These are phyloP conservation scores for Quercus phellos DNA, from an alignment of 331 rosid species.

Conservation along the genomic window DNA sequence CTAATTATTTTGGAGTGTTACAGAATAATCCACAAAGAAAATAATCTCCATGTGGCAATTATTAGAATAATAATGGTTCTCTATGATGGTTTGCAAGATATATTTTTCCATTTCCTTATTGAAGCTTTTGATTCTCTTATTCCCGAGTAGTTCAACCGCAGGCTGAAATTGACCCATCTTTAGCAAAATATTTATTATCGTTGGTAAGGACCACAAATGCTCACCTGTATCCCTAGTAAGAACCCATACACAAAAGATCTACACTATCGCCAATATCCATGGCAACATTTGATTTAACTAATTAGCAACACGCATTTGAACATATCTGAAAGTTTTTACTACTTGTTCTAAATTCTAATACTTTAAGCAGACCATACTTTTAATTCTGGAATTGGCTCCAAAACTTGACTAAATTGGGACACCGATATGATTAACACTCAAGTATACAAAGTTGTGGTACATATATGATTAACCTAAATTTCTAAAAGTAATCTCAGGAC, in stretches of 20 bases:
- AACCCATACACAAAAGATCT: neutral
- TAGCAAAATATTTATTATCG: conserved; percentile 13
- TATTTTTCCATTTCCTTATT: neutral
- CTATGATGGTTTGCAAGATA: too few relatives aligned
- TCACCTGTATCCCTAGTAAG: neutral
- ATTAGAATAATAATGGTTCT: too few relatives aligned
- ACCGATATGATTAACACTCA: too few relatives aligned
- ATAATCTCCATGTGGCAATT: too few relatives aligned
- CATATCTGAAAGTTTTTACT: too few relatives aligned
- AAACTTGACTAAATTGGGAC: neutral
- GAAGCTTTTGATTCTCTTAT: neutral
- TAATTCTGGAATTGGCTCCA: neutral
- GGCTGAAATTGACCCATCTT: neutral
- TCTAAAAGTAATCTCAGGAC: neutral
- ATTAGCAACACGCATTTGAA: too few relatives aligned
- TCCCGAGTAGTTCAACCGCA: neutral
- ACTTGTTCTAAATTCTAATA: too few relatives aligned
- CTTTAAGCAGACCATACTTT: neutral
- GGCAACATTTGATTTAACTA: too few relatives aligned
- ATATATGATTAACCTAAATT: too few relatives aligned
- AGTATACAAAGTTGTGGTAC: too few relatives aligned
- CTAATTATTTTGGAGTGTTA: neutral
- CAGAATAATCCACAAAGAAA: neutral
- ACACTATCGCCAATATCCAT: neutral
- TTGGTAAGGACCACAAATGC: neutral